These are phyloP conservation scores for Talaromyces atroroseus DNA, from an alignment of 2,329 filamentous ascomycete species.

Conservation along the genomic window DNA sequence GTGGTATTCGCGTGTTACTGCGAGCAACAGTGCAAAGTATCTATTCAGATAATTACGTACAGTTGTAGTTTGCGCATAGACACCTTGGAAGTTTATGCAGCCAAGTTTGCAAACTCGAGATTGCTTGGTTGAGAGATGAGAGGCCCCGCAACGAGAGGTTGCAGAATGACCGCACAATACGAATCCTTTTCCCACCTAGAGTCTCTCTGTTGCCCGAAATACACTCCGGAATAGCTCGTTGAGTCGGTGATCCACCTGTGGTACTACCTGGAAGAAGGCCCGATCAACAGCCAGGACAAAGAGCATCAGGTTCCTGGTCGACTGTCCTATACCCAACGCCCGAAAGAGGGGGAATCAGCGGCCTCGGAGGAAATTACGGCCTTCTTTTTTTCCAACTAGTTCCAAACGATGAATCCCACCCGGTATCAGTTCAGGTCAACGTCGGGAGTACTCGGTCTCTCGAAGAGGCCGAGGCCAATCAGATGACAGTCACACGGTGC, in stretches of 20 bases:
- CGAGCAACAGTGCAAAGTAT: not conserved
- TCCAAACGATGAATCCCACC: not conserved
- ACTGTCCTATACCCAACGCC: not conserved
- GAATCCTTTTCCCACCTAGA: not conserved
- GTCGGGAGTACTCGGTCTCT: not conserved
- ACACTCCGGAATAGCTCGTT: not conserved
- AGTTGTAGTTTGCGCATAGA: not conserved
- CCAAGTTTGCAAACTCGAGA: not conserved
- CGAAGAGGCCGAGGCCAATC: not conserved
- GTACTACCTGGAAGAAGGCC: not conserved
- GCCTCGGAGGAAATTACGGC: not conserved
- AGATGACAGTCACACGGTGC: not conserved
- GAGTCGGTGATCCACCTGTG: not conserved
- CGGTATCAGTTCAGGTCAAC: not conserved
- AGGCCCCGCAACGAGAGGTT: conserved; percentile 7
- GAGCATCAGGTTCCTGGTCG: not conserved
- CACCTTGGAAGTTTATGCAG: not conserved
- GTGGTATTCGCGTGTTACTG: not conserved
- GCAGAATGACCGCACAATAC: not conserved
- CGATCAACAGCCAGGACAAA: not conserved
- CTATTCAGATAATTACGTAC: not conserved
- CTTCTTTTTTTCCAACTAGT: not conserved
- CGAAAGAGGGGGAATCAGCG: not conserved
- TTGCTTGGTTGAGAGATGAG: not conserved
- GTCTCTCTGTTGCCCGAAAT: not conserved